Percentiles rank a stretch among this genome's conserved stretches.
These are phyloP conservation scores for Entomortierella lignicola DNA, from an alignment of 192 early-diverging fungal species.

Conservation along the genomic window DNA sequence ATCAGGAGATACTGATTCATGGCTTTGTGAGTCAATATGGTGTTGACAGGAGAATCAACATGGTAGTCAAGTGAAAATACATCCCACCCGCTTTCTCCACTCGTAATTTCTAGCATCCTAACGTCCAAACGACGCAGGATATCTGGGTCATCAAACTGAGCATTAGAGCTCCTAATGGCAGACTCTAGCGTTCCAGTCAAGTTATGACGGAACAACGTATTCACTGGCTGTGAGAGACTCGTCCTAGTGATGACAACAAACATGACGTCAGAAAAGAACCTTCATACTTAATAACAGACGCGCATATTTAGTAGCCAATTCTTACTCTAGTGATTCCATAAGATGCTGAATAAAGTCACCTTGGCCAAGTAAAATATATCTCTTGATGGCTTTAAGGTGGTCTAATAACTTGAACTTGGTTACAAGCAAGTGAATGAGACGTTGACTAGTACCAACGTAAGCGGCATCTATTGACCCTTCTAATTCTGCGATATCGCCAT, in stretches of 20 bases:
- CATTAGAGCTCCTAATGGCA: constrained; percentile 89
- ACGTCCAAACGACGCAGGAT: constrained; percentile 85
- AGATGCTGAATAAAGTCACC: constrained; percentile 95
- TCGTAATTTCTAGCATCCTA: constrained; percentile 75
- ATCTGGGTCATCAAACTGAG: constrained; percentile 84
- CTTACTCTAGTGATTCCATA: constrained; percentile 85
- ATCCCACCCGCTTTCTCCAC: constrained; percentile 89
- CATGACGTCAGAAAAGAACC: too few species aligned
- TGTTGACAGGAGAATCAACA: constrained; percentile 84
- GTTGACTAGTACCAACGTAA: constrained; percentile 76
- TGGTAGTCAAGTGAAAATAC: constrained; percentile 92
- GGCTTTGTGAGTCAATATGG: constrained; percentile 77
- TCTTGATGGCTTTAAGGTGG: constrained; percentile 87
- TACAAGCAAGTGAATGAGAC: constrained; percentile 84
- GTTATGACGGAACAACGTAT: constrained; percentile 87
- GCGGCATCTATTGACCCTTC: constrained; percentile 80
- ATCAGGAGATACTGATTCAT: constrained; percentile 88
- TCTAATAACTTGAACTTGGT: constrained; percentile 85
- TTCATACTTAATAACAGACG: too few species aligned
- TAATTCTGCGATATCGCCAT: constrained; percentile 75
- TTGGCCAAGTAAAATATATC: constrained; percentile 91
- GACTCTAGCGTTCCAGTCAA: constrained; percentile 86
- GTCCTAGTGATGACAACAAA: constrained; percentile 36
- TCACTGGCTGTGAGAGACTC: constrained; percentile 73
- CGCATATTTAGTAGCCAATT: too few species aligned